These are phyloP conservation scores for Trichoderma semiorbis DNA, from an alignment of 2,329 filamentous ascomycete genomes.

Conservation along the genomic window DNA sequence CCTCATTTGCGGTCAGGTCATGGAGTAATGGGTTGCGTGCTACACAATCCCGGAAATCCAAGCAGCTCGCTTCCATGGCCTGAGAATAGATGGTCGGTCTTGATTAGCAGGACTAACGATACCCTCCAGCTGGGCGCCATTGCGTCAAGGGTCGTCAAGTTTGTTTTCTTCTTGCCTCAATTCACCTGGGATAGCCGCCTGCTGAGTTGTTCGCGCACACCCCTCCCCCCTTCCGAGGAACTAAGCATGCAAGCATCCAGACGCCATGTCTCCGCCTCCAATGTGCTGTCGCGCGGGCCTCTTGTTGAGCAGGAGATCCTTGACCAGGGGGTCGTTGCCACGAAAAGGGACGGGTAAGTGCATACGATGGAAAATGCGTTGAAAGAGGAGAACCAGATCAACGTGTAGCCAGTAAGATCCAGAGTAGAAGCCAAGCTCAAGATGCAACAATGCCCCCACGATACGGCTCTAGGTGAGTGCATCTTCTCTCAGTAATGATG, in stretches of 20 bases:
- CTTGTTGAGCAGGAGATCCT: constrained; percentile 37
- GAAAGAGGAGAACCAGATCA: constrained; percentile 3
- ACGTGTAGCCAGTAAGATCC: background rate
- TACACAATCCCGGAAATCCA: constrained; percentile 10
- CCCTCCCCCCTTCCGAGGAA: constrained; percentile 29
- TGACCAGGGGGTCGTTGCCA: constrained; percentile 26
- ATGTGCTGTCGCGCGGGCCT: constrained; percentile 45
- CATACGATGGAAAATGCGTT: constrained; percentile 23
- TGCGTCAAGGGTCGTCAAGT: constrained; percentile 5
- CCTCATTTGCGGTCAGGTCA: constrained; percentile 20
- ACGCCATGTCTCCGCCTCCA: constrained; percentile 41
- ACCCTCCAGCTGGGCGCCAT: background rate
- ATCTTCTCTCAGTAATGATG: background rate
- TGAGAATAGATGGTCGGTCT: background rate
- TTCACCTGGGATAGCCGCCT: background rate
- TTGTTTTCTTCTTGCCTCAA: background rate
- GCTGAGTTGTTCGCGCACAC: constrained; percentile 3
- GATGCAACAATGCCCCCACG: background rate
- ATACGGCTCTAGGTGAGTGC: background rate
- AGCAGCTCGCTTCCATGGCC: constrained; percentile 5
- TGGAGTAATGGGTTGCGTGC: background rate
- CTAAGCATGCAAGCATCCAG: constrained; percentile 48
- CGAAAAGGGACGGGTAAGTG: constrained; percentile 26
- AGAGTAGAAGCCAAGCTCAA: background rate
- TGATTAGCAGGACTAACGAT: background rate